Base-by-base conservation (phyloP, 2,329 filamentous ascomycete species). In the Penicillium oxalicum region DNA sequence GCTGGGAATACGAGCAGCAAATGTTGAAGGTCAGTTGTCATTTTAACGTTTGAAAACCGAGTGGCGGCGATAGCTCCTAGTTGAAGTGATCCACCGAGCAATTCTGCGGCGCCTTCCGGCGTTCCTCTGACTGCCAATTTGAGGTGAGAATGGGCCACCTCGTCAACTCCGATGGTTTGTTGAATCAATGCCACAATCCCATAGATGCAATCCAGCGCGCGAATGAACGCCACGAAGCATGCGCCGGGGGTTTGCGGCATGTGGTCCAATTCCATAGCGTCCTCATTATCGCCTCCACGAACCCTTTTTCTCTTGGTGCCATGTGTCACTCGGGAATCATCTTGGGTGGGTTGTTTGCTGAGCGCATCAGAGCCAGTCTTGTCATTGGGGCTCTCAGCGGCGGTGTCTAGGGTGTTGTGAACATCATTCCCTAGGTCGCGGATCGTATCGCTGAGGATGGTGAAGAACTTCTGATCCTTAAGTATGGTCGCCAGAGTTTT, bases 401-500 rank as follows among this genome's bases (percentile, higher is more conserved):
- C 59, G 46, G 61, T 58, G 6, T 58, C 53, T 13, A 65, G 42
- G 9, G 57, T 58, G 36, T 61, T 49, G 47, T 62, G 59, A 32
- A 65, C 57, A 35, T 59, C 61, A 35, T 66, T 61, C 40, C 63
- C 61, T 54, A 72, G 54, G 44, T 89, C 84, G 41, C 80, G 75
- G 41, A 90, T 68, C 0, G 84, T 80, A 58, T 81, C 78, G 58
- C 84, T 81, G 37, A 94, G 65, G 8, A 88, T 78, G 1, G 71
- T 68, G 32, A 87, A 70, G 45, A 94, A 88, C 40, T 81, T 78
- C 48, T 84, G 77, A 49, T 90, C 83, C 24, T 81, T 82, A 5
- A 95, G 75, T 4, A 86, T 82, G 49, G 83, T 82, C 7, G 87
- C 86, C 25, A 88, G 74, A 9, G 81, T 83, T 40, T 86, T 83